Percentiles rank a stretch among this genome's conserved stretches.
Conservation (phyloP, 768 basidiomycete species). For the Tephrocybe rancida region DNA sequence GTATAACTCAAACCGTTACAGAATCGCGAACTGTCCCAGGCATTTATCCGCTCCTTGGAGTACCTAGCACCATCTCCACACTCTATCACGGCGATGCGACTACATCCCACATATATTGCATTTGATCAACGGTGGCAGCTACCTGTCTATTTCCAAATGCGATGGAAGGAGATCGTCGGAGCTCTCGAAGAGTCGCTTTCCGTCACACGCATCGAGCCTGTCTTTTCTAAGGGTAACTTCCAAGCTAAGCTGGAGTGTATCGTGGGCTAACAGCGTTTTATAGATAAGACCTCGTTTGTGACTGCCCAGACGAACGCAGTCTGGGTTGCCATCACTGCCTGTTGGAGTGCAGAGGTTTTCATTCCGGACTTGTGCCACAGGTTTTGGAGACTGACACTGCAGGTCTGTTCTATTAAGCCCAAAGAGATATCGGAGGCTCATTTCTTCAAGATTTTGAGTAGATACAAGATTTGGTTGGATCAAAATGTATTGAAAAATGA, state of each 20-base stretch:
- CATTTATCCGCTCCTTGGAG: constrained; percentile 83
- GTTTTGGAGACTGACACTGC: constrained; percentile 91
- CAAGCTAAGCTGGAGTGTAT: background rate
- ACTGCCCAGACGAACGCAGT: constrained; percentile 67
- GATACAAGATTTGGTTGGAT: constrained; percentile 82
- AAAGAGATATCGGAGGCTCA: background rate
- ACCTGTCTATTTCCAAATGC: constrained; percentile 93
- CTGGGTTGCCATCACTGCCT: constrained; percentile 72
- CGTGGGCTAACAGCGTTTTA: constrained; percentile 7
- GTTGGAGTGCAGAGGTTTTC: constrained; percentile 88
- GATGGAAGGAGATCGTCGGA: constrained; percentile 92
- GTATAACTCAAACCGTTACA: constrained; percentile 28
- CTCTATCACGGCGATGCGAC: constrained; percentile 71
- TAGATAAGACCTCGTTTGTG: constrained; percentile 43
- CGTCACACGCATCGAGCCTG: constrained; percentile 41
- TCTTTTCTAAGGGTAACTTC: constrained; percentile 40
- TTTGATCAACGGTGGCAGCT: constrained; percentile 94
- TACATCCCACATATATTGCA: constrained; percentile 65
- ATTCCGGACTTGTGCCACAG: constrained; percentile 80
- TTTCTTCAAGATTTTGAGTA: constrained; percentile 65
- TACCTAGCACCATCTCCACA: constrained; percentile 75
- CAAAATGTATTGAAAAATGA: constrained; percentile 49
- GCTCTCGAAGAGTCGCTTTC: constrained; percentile 71
- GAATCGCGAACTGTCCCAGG: constrained; percentile 85
- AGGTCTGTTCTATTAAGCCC: constrained; percentile 50